Conservation (phyloP, 2,329 filamentous ascomycete genomes). For the Atkinsonella texensis region DNA sequence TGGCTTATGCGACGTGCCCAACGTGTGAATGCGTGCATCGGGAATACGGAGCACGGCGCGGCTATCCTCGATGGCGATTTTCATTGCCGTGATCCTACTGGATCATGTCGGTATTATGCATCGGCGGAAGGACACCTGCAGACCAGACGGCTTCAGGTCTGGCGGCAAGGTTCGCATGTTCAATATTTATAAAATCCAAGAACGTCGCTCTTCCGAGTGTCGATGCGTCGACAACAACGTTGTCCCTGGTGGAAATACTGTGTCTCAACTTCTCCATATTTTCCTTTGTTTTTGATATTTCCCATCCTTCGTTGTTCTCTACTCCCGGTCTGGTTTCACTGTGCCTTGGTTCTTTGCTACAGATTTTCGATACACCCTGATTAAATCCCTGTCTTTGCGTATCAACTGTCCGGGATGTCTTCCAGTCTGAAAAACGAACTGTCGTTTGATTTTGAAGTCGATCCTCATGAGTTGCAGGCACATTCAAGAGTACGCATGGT, state of each 20-base stretch:
- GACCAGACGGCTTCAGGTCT: neutral
- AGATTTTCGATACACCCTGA: neutral
- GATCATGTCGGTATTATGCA: neutral
- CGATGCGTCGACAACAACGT: neutral
- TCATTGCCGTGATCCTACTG: neutral
- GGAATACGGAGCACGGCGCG: constrained; percentile 11
- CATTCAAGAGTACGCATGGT: constrained; percentile 27
- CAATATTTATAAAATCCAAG: constrained; percentile 1
- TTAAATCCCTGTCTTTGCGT: neutral
- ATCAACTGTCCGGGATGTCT: constrained; percentile 12
- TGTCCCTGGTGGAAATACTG: neutral
- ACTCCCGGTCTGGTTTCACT: neutral
- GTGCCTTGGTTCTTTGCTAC: neutral
- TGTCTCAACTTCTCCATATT: neutral
- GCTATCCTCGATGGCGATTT: constrained; percentile 14
- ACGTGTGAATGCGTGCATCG: neutral
- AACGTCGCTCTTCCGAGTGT: neutral
- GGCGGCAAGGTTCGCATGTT: neutral
- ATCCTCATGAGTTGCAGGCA: constrained; percentile 24
- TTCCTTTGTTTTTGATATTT: constrained; percentile 3
- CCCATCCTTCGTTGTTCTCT: neutral
- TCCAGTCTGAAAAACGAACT: constrained; percentile 25
- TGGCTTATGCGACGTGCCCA: neutral
- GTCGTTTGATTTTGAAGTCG: constrained; percentile 35
- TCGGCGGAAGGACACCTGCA: neutral